Evolutionary conservation across 331 rosid genomes (phyloP).

Genomic region (Quercus phellos): DNA sequence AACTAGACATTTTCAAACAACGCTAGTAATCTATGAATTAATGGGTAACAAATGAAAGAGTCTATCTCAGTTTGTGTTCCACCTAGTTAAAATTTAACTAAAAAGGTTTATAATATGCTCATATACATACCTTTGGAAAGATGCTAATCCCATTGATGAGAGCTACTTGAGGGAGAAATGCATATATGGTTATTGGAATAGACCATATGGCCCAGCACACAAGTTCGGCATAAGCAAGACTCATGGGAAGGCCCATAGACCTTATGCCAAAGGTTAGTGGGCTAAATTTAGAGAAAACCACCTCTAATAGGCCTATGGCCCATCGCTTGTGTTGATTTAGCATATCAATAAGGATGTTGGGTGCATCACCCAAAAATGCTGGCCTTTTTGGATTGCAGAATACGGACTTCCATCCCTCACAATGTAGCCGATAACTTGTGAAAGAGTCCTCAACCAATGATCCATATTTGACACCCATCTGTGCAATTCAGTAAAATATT

Average conservation of each 20-base stretch:
- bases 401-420: constrained; percentile 41
- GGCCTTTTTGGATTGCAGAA: constrained; percentile 34
- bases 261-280: constrained; percentile 26
- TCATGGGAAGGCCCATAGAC: constrained; percentile 30
- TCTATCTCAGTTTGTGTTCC: too few relatives aligned
- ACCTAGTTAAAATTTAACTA: too few relatives aligned
- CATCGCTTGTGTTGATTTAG: constrained; percentile 39
- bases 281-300: constrained; percentile 30
- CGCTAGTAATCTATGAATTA: too few relatives aligned
- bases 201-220: constrained; percentile 24
- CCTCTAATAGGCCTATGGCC: constrained; percentile 29
- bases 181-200: constrained; percentile 26
- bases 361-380: constrained; percentile 38
- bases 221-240: constrained; percentile 21
- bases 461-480: constrained; percentile 33
- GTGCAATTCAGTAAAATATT: background rate
- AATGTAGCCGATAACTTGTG: constrained; percentile 26
- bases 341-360: constrained; percentile 31
- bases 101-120: too few relatives aligned
- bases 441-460: constrained; percentile 35
- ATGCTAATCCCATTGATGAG: constrained; percentile 27
- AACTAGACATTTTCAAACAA: too few relatives aligned
- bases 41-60: too few relatives aligned
- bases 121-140: constrained; percentile 25
- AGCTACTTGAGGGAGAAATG: constrained; percentile 35